Base-by-base conservation (phyloP, 1,284 basidiomycete genomes). In the Ganoderma sp. region DNA sequence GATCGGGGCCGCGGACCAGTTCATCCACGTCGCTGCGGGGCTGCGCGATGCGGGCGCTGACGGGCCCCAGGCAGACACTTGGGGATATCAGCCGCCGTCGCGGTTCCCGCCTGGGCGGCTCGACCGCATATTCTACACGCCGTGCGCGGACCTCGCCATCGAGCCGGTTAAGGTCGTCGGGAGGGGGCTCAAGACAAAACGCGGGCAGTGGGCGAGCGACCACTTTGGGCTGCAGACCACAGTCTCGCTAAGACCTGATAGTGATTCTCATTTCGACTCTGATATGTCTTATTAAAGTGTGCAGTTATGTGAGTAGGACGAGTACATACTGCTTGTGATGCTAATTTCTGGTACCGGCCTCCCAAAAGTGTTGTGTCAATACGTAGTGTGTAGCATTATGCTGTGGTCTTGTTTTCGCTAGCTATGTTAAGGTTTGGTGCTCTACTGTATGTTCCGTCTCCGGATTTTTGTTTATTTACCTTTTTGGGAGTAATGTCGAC, bases 71-170 rank as follows among this genome's bases (percentile, higher is more conserved):
- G 50, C 63, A 6, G 59, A 81, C 67, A 92, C 90, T 0, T 92
- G 90, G 91, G 91, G 90, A 5, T 85, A 85, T 70, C 90, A 91
- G 75, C 81, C 84, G 1, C 69, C 71, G 2, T 74, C 78, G 25
- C 74, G 78, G 8, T 87, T 75, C 69, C 86, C 88, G 1, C 72
- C 84, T 1, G 84, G 78, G 10, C 78, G 90, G 65, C 73, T 92
- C 72, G 91, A 92, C 79, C 90, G 87, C 75, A 78, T 92, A n/a
- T 77, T 91, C 59, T 90, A 86, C 74, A 78, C 84, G 17, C 63
- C 25, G 78, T 83, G 12, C 78, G 81, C 19, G 79, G 79, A 54
- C 81, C n/a, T 82, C 2, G 81, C 85, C 69, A 80, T 79, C 65
- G 45, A 67, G 12, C 41, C 62, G 15, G 81, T 92, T 37, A 83